A percentile compares a stretch with the other conserved stretches of the same genome.
Conservation (phyloP, 306 rosid species). For the Spatholobus suberectus region DNA sequence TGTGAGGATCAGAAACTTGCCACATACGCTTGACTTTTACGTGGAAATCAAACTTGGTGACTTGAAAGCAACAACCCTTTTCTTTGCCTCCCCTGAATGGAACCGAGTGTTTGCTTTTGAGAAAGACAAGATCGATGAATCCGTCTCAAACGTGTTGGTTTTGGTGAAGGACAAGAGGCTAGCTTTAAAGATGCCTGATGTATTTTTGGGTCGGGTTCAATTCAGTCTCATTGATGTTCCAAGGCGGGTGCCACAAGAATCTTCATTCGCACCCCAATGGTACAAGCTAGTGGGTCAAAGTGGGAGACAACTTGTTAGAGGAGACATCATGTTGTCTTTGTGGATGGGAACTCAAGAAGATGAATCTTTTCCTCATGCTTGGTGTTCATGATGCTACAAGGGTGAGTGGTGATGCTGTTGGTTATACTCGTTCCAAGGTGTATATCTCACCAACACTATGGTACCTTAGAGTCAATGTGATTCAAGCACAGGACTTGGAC, state of each 20-base stretch:
- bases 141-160: conserved; percentile 7
- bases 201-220: conserved; percentile 31
- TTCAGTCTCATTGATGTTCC: conserved; percentile 40
- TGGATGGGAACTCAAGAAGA: conserved; percentile 69
- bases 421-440: conserved; percentile 47
- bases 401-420: conserved; percentile 20
- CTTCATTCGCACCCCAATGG: conserved; percentile 52
- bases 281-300: conserved; percentile 39
- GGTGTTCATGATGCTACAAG: conserved; percentile 47
- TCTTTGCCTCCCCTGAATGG: conserved; percentile 41
- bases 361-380: conserved; percentile 44
- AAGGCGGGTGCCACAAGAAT: conserved; percentile 41
- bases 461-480: conserved; percentile 60
- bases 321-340: conserved; percentile 53
- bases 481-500: conserved; percentile 58
- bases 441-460: conserved; percentile 56
- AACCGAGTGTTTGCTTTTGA: conserved; percentile 50
- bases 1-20: conserved; percentile 45
- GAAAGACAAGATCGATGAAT: conserved; percentile 35
- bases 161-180: conserved; percentile 22
- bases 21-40: conserved; percentile 13
- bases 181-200: background rate
- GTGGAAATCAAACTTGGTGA: conserved; percentile 56
- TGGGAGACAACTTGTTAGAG: conserved; percentile 28
- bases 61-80: conserved; percentile 44